A percentile compares a stretch with the other conserved stretches of the same genome.
phyloP scores from a whole-genome alignment of 495 filamentous ascomycete genomes.

The Hypomontagnella submonticulosa region DNA sequence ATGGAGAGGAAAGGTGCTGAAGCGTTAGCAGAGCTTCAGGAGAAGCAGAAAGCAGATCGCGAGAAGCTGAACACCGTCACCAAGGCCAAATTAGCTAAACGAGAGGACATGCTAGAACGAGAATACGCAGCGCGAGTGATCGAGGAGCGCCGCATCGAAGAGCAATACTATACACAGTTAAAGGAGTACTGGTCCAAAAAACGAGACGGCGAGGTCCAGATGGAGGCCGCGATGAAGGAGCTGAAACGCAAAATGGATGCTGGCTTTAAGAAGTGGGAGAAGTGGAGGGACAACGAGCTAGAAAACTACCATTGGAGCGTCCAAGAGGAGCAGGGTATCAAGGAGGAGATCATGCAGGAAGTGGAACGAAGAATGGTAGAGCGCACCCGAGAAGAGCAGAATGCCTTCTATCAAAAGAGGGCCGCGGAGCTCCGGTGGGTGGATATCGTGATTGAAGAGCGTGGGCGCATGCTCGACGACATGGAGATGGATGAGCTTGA shows the following conservation, averaged over 20 bases:
- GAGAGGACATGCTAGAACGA: constrained; percentile 36
- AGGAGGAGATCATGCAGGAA: constrained; percentile 48
- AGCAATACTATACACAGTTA: constrained; percentile 46
- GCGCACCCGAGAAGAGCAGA: constrained; percentile 13
- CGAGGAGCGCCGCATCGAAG: constrained; percentile 48
- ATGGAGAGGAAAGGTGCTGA: constrained; percentile 1
- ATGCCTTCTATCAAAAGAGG: constrained; percentile 29
- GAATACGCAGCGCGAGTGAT: constrained; percentile 44
- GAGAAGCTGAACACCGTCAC: constrained; percentile 22
- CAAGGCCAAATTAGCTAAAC: constrained; percentile 29
- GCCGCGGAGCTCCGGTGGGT: constrained; percentile 49
- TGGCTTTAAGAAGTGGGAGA: constrained; percentile 42
- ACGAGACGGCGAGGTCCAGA: constrained; percentile 34
- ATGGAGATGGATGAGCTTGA: constrained; percentile 52
- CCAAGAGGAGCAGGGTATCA: constrained; percentile 45
- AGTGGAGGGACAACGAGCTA: constrained; percentile 44
- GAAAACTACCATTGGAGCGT: constrained; percentile 29
- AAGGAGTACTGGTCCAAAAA: constrained; percentile 44
- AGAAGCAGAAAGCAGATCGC: constrained; percentile 42
- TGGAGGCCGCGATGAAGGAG: constrained; percentile 42
- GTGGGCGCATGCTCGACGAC: constrained; percentile 42
- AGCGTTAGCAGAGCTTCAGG: constrained; percentile 26
- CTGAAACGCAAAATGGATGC: constrained; percentile 46
- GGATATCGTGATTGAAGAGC: constrained; percentile 46
- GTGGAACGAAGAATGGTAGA: constrained; percentile 31